A percentile compares a stretch with the other conserved stretches of the same genome.
These are phyloP conservation scores for Fusarium poae DNA, from an alignment of 2,329 filamentous ascomycete species.

Conservation along the genomic window DNA sequence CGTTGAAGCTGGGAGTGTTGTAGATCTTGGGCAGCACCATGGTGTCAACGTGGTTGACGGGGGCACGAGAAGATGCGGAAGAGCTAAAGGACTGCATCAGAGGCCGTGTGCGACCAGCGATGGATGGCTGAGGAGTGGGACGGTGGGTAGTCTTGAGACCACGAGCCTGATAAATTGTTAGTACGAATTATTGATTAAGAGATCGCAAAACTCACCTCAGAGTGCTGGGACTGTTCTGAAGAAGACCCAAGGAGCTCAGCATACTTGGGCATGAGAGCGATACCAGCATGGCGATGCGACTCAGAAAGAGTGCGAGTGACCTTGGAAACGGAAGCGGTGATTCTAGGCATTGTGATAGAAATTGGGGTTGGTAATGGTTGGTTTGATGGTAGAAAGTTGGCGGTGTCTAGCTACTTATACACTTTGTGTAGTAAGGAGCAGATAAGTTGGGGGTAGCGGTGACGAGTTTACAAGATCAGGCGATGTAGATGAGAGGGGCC, in stretches of 20 bases:
- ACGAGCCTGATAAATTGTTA: constrained; percentile 53
- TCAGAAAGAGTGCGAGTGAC: constrained; percentile 62
- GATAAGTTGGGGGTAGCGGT: constrained; percentile 31
- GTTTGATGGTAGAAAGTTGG: constrained; percentile 12
- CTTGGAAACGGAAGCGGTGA: constrained; percentile 64
- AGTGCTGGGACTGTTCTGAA: constrained; percentile 50
- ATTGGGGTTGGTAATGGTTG: constrained; percentile 10
- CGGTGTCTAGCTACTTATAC: constrained; percentile 39
- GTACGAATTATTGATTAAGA: constrained; percentile 3
- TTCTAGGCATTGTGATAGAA: constrained; percentile 59
- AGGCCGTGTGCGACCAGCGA: constrained; percentile 62
- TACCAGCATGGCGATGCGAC: constrained; percentile 57
- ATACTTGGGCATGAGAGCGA: constrained; percentile 62
- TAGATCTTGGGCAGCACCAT: constrained; percentile 65
- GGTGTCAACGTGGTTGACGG: constrained; percentile 62
- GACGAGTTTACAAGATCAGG: constrained; percentile 35
- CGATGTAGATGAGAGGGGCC: constrained; percentile 19
- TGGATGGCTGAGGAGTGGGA: constrained; percentile 60
- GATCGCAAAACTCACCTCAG: constrained; percentile 55
- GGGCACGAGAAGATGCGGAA: constrained; percentile 58
- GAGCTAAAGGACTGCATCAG: constrained; percentile 74
- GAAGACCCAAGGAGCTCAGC: constrained; percentile 59
- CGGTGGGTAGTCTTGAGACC: constrained; percentile 63
- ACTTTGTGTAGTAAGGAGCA: constrained; percentile 9
- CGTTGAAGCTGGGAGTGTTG: constrained; percentile 48